These are phyloP conservation scores for Cutaneotrichosporon cutaneum DNA, from an alignment of 1,284 basidiomycete species.

Conservation along the genomic window DNA sequence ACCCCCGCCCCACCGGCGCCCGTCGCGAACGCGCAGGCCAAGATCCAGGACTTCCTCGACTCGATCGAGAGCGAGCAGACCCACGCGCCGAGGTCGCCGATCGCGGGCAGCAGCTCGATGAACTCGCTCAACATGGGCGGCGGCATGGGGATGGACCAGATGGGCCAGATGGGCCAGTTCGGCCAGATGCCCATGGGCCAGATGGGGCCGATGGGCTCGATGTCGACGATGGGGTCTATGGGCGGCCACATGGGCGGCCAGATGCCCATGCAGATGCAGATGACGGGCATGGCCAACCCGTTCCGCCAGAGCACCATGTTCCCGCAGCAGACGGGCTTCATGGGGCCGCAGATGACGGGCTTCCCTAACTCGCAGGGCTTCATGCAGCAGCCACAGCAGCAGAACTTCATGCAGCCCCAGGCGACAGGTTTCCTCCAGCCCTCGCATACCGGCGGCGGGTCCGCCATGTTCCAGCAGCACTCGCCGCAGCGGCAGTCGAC, in stretches of 20 bases:
- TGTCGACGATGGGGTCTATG: constrained; percentile 3
- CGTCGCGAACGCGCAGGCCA: constrained; percentile 42
- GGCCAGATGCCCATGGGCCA: constrained; percentile 16
- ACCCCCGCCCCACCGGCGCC: constrained; percentile 27
- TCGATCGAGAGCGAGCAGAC: constrained; percentile 79
- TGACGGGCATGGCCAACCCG: constrained; percentile 60
- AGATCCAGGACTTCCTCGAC: constrained; percentile 82
- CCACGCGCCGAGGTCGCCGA: not conserved
- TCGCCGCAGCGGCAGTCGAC: constrained; percentile 50
- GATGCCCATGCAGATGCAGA: constrained; percentile 30
- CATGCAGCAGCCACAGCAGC: constrained; percentile 27
- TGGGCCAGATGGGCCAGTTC: constrained; percentile 13
- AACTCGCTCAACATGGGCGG: constrained; percentile 5
- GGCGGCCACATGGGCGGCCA: constrained; percentile 9
- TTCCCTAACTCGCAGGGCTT: constrained; percentile 60
- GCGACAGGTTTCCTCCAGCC: constrained; percentile 51
- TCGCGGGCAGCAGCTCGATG: constrained; percentile 2
- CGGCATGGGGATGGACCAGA: constrained; percentile 15
- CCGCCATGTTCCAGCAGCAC: constrained; percentile 66
- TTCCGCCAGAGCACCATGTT: constrained; percentile 63
- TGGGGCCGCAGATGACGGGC: constrained; percentile 64
- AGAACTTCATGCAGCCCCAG: constrained; percentile 7
- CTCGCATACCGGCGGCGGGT: constrained; percentile 55
- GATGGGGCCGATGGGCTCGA: constrained; percentile 1
- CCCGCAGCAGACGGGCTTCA: constrained; percentile 58